Base-by-base conservation (phyloP, 2,329 filamentous ascomycete species). In the Colletotrichum australisinense region DNA sequence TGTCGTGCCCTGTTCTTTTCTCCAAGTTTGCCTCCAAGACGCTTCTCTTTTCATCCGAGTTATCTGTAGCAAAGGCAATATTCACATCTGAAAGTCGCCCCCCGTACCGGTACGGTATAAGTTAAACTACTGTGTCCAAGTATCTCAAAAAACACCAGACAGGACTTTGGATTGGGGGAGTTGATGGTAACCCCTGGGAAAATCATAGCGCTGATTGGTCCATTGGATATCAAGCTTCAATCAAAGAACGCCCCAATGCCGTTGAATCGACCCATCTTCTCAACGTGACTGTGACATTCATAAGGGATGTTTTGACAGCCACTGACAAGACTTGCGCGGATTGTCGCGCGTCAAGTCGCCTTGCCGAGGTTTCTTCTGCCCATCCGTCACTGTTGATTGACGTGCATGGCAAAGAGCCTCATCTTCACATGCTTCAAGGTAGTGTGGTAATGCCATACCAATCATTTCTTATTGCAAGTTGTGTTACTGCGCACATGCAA, bases 241-340 rank as follows among this genome's bases (percentile, higher is more conserved):
- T 28, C 16, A 22, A 22, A 42, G 32, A 38, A 38, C 8, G 32
- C 38, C 52, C 63, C 32, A 38, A 24, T 22, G 42, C 52, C 42
- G 24, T 30, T 65, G 52, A 46, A 42, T 30, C 32, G 52, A 42
- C 49, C 63, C 63, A 46, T 64, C 24, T 57, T 57, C 63, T 19
- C 52, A 65, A 65, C 63, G 52, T 38, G 32, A 24, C 16, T 52
- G 52, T 38, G 32, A 24, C 24, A 49, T 19, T 64, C 42, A 49
- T 9, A 49, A 16, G 38, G 6, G 26, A 28, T 28, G 26, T 28
- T 19, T 16, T 42, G 42, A 49, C 19, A 49, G 42, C 19, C 42
- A 49, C 19, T 22, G 42, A 49, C 19, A 42, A 49, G 22, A 38
- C 24, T 56, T 42, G 49, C 63, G 30, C 24, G 22, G 62, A 5